Base-by-base conservation (phyloP, 2,329 filamentous ascomycete genomes). In the Xylariaceae sp. region DNA sequence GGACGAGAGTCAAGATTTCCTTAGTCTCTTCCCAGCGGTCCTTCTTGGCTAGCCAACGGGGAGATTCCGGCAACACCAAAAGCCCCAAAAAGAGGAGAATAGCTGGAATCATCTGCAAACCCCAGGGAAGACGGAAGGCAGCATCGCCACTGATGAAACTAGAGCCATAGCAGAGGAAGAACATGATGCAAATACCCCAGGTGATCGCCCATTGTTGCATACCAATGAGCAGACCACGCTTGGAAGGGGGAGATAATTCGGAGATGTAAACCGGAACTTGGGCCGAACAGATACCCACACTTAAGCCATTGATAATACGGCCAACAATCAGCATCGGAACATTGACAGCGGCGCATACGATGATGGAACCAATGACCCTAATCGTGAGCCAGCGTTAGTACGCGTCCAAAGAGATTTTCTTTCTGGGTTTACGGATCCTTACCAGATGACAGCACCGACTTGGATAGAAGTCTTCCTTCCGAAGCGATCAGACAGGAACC, bases 251-350 rank as follows among this genome's bases (percentile, higher is more conserved):
- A 1, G 71, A 76, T 18, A 85, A 59, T 57, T 87, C 84, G 24
- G 80, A 77, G 37, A 86, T 78, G 60, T 86, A 87, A 43, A 85
- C 81, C 0, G 81, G 82, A 2, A 85, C 83, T 57, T 87, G 81
- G 19, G 83, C 81, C 18, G 81, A 86, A 61, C 78, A 83, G 57
- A 87, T 86, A 50, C 84, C 85, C 45, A 87, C 83, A 36, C 77
- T 76, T 49, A 87, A 59, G 45, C 84, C 84, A 64, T 86, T 86
- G 66, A 89, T 78, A 59, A 85, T 61, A 53, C 84, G 83, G 36
- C 83, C 83, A 19, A 76, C 79, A 36, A 83, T 76, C 17, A 89
- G 70, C 84, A 74, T 74, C 26, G 64, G 64, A 39, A 72, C 69
- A 52, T 72, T 69, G 36, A 71, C 64, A 1, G 70, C 57, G 19